Evolutionary conservation across 305 asterid species (phyloP).

Genomic region (Fraxinus angustifolia): DNA sequence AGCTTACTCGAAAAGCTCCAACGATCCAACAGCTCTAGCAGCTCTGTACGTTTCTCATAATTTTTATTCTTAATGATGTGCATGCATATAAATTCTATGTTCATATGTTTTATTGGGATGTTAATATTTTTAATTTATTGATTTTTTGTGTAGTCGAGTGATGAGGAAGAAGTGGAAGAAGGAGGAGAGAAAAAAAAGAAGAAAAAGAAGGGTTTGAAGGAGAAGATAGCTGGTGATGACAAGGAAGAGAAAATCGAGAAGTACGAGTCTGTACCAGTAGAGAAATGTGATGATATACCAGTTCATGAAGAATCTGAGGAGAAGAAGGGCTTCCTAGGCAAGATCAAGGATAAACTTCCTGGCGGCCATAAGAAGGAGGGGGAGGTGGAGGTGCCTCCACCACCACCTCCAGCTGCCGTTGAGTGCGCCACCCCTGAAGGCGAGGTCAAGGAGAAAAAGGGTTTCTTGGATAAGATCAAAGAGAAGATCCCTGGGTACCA

Average conservation of each 20-base stretch:
- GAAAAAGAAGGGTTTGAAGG: conserved; percentile 66
- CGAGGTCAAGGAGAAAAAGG: conserved; percentile 71
- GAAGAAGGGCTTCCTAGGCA: conserved; percentile 71
- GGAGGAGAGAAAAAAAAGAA: conserved; percentile 46
- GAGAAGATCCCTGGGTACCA: conserved; percentile 88
- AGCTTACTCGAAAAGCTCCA: conserved; percentile 41
- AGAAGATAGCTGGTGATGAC: conserved; percentile 36
- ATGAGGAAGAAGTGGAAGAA: conserved; percentile 62
- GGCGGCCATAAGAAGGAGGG: conserved; percentile 61
- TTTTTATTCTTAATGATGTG: background rate
- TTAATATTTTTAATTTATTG: background rate
- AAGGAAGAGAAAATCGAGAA: conserved; percentile 24
- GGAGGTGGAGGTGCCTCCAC: conserved; percentile 11
- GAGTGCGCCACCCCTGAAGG: conserved; percentile 37
- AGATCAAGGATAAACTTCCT: conserved; percentile 80
- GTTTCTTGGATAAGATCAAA: conserved; percentile 85
- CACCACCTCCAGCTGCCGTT: conserved; percentile 14
- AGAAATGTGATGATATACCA: conserved; percentile 48
- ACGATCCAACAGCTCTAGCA: conserved; percentile 57
- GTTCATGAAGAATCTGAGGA: conserved; percentile 36
- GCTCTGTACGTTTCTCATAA: conserved; percentile 52
- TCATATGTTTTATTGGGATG: background rate
- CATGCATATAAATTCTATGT: background rate
- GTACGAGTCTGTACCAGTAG: conserved; percentile 34
- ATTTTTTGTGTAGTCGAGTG: conserved; percentile 58